Evolutionary conservation across 768 basidiomycete genomes (phyloP).

Genomic region (Pisolithus orientalis): DNA sequence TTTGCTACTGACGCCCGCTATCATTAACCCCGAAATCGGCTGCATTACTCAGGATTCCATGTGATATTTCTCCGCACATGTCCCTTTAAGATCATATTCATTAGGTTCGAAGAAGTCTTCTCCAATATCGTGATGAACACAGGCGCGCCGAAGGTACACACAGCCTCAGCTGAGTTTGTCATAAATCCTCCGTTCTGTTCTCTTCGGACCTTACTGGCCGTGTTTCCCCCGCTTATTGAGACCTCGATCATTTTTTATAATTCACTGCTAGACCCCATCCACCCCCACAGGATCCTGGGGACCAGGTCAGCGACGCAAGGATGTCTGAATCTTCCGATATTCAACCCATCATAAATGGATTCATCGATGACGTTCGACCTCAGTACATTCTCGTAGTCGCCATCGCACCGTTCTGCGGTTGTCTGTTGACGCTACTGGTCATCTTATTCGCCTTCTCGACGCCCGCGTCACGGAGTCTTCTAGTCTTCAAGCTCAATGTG

Average conservation of each 20-base stretch:
- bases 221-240: no score
- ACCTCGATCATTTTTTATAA: background rate
- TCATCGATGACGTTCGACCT: background rate
- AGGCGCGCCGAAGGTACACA: no score
- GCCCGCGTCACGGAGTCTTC: conserved; percentile 11
- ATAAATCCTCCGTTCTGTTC: no score
- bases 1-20: no score
- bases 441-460: conserved; percentile 22
- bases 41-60: no score
- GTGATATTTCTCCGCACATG: no score
- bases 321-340: background rate
- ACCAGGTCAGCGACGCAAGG: background rate
- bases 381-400: background rate
- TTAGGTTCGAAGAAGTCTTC: no score
- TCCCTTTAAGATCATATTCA: no score
- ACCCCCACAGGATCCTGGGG: background rate
- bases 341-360: background rate
- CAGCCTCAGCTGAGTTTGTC: no score
- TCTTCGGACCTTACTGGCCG: no score
- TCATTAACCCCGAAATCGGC: no score
- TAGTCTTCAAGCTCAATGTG: conserved; percentile 22
- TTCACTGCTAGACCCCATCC: background rate
- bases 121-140: no score
- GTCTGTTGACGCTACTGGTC: conserved; percentile 4
- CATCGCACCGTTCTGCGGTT: background rate